Evolutionary conservation across 768 basidiomycete genomes (phyloP), one percentile per base, ranked within the genome.

Genomic region (Russula abietina): DNA sequence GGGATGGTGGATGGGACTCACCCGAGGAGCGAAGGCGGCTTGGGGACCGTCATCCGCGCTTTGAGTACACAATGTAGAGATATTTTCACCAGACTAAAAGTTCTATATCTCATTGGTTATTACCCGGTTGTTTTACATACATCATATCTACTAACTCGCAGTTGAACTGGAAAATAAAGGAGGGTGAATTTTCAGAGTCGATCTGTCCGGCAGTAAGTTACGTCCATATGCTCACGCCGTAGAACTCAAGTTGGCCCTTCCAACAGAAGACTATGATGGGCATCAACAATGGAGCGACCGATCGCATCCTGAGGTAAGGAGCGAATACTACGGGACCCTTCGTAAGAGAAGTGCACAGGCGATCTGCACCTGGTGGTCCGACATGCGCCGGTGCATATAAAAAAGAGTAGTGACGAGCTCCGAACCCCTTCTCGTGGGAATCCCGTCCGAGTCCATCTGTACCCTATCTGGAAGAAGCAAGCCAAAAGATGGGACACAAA

Each of bases 11-110:
- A 6, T 67, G 66, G 66, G 60, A 67, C 55, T 67, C 66, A 22
- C 50, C 28, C 12, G 28, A 28, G 41, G 66, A 67, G 60, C 54
- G 60, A 19, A 52, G 33, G 28, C 52, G 60, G 33, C 55, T 62
- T n/a, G 66, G 66, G 16, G 66, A 67, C 50, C 59, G 66, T 17
- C 66, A 67, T 30, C 66, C 66, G 16, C 56, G 60, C 14, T 67
- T 67, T 32, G 64, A 67, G 41, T 67, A 50, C 41, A 67, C 64
- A n/a, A n/a, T 38, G 16, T 66, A 61, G 53, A 57, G 41, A 39
- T 17, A 30, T 8, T 6, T 14, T 51, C 45, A 39, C 11, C 3
- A 30, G 53, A 28, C 26, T 39, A 38, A 2, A 12, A n/a, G n/a
- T n/a, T 5, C 19, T 36, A 43, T 45, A 4, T 38, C 14, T 54